Percentiles rank a stretch among this genome's conserved stretches.
Conservation (phyloP, 768 basidiomycete genomes). For the Mycena sanguinolenta region DNA sequence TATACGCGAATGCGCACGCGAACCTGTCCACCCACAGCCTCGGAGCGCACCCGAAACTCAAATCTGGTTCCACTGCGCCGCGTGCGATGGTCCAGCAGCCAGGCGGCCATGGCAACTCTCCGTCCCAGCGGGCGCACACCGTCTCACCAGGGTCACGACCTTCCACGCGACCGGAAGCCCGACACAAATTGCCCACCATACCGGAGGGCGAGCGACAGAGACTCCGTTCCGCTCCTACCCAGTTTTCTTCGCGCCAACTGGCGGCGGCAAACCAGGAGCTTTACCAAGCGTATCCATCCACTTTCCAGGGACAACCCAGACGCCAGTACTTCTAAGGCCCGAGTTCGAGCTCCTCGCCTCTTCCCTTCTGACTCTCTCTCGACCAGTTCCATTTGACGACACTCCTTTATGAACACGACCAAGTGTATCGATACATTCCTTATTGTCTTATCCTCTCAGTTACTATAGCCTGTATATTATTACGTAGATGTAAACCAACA, state of each 20-base stretch:
- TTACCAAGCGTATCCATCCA: conserved; percentile 15
- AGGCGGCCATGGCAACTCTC: not conserved
- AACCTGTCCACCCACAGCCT: conserved; percentile 29
- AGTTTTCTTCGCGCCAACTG: not conserved
- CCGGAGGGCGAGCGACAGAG: conserved; percentile 26
- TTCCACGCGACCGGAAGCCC: not conserved
- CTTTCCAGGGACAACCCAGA: not conserved
- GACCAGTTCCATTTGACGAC: not conserved
- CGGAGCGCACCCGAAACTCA: conserved; percentile 5
- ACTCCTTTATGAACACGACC: not conserved
- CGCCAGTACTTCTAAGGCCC: not conserved
- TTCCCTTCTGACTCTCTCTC: too few species aligned
- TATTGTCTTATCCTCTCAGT: conserved; percentile 2
- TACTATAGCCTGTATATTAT: not conserved
- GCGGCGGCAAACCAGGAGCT: conserved; percentile 12
- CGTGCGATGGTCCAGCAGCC: conserved; percentile 12
- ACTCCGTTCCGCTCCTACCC: conserved; percentile 22
- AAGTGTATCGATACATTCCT: conserved; percentile 30
- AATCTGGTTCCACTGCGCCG: conserved; percentile 10
- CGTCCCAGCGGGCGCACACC: not conserved
- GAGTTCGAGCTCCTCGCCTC: not conserved
- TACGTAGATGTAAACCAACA: not conserved
- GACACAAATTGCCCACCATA: not conserved
- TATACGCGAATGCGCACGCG: conserved; percentile 16
- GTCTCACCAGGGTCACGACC: not conserved